phyloP scores from a whole-genome alignment of 768 basidiomycete genomes.

The Lactifluus volemus region DNA sequence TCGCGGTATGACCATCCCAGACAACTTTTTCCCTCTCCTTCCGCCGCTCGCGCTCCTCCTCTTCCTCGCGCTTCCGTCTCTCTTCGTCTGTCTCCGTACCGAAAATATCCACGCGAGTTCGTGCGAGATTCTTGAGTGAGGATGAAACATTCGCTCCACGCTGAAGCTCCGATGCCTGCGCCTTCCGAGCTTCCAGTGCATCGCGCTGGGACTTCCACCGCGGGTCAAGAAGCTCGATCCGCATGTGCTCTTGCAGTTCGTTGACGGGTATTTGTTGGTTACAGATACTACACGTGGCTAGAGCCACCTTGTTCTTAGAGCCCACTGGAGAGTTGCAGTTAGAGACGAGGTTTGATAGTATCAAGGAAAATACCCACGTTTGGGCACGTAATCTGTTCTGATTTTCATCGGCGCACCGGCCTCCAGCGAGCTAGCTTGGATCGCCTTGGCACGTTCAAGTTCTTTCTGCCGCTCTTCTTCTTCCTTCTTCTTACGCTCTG shows the following conservation, averaged over 20 bases:
- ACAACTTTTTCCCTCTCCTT: conserved; percentile 92
- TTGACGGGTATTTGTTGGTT: conserved; percentile 95
- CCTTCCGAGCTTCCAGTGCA: conserved; percentile 78
- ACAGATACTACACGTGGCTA: conserved; percentile 88
- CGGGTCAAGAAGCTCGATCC: conserved; percentile 95
- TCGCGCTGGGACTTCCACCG: conserved; percentile 97
- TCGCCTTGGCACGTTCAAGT: conserved; percentile 65
- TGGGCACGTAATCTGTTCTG: conserved; percentile 92
- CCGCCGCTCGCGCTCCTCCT: conserved; percentile 69
- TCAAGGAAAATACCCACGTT: conserved; percentile 44
- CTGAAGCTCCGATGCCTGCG: conserved; percentile 79
- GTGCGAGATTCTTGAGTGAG: conserved; percentile 87
- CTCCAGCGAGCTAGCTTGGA: conserved; percentile 71
- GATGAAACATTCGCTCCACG: conserved; percentile 90
- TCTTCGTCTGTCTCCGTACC: conserved; percentile 92
- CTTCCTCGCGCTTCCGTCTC: conserved; percentile 76
- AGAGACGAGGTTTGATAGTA: not conserved
- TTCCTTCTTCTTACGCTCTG: conserved; percentile 53
- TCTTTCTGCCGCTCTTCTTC: conserved; percentile 65
- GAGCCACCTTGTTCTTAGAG: conserved; percentile 55
- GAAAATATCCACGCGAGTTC: conserved; percentile 96
- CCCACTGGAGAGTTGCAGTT: conserved; percentile 42
- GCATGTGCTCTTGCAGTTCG: conserved; percentile 95
- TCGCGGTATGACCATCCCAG: conserved; percentile 98
- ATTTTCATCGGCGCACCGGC: conserved; percentile 85